phyloP scores from a whole-genome alignment of 2,329 filamentous ascomycete species.

The Aureobasidium uvarum region DNA sequence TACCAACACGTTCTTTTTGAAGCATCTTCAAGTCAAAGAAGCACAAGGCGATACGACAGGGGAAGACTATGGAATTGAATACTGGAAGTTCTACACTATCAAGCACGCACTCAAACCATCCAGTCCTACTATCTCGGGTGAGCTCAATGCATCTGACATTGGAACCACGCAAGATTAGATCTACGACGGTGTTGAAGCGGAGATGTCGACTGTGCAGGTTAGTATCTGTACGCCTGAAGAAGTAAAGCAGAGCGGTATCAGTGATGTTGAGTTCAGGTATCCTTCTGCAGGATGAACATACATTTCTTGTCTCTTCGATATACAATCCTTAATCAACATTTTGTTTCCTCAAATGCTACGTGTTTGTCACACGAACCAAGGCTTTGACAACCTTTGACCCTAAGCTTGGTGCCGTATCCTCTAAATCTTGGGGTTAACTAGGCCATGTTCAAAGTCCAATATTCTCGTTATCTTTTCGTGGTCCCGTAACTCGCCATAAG shows the following conservation, averaged over 20 bases:
- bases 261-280: conserved; percentile 7
- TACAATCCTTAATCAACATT: too few relatives aligned
- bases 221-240: conserved; percentile 20
- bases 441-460: too few relatives aligned
- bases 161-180: conserved; percentile 10
- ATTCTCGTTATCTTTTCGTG: too few relatives aligned
- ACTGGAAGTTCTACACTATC: conserved; percentile 17
- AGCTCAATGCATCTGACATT: conserved; percentile 18
- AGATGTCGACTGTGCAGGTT: conserved; percentile 1
- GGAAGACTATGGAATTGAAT: not conserved
- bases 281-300: conserved; percentile 16
- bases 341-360: too few relatives aligned
- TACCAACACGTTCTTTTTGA: conserved; percentile 10
- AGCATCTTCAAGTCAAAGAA: conserved; percentile 23
- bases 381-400: too few relatives aligned
- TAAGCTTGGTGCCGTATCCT: too few relatives aligned
- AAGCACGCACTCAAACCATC: conserved; percentile 20
- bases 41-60: conserved; percentile 18
- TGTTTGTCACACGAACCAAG: too few relatives aligned
- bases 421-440: too few relatives aligned
- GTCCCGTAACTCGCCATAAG: too few relatives aligned
- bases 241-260: conserved; percentile 18
- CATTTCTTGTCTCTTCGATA: too few relatives aligned
- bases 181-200: conserved; percentile 17
- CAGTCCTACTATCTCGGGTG: not conserved